Conservation (phyloP, 2,329 filamentous ascomycete species). For the Fusarium concolor region DNA sequence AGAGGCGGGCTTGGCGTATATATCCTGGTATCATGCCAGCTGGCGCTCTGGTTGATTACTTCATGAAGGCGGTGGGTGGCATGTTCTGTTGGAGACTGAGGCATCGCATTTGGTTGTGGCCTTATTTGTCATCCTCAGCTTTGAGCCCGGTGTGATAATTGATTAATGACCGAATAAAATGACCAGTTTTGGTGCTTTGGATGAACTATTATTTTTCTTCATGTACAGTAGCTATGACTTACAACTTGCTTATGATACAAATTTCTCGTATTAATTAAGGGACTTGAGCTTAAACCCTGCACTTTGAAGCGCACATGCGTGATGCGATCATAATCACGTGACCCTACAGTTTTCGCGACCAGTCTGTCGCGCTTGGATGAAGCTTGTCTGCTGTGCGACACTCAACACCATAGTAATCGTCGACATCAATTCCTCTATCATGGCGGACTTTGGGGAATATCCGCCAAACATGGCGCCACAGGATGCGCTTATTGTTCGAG, state of each 20-base stretch:
- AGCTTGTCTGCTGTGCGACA: constrained; percentile 22
- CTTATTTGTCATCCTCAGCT: constrained; percentile 30
- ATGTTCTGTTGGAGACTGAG: constrained; percentile 40
- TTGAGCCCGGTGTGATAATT: constrained; percentile 45
- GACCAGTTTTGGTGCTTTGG: constrained; percentile 7
- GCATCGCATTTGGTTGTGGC: constrained; percentile 28
- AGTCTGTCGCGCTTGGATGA: constrained; percentile 18
- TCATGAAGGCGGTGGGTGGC: constrained; percentile 39
- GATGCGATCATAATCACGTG: constrained; percentile 38
- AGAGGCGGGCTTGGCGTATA: constrained; percentile 48
- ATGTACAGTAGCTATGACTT: neutral
- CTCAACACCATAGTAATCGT: constrained; percentile 9
- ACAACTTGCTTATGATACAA: constrained; percentile 2
- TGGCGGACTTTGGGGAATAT: constrained; percentile 72
- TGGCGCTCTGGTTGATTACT: constrained; percentile 51
- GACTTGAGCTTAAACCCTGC: neutral
- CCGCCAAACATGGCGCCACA: constrained; percentile 74
- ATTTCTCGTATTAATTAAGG: constrained; percentile 1
- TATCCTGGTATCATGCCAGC: constrained; percentile 48
- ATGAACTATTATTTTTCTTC: neutral
- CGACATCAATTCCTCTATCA: constrained; percentile 48
- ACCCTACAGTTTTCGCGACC: constrained; percentile 21
- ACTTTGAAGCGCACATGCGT: constrained; percentile 5
- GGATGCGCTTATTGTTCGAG: constrained; percentile 70
- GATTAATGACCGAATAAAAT: constrained; percentile 48